Evolutionary conservation across 441 rosid species (phyloP), one percentile per base, ranked within the genome.

Genomic region (Manihot esculenta): DNA sequence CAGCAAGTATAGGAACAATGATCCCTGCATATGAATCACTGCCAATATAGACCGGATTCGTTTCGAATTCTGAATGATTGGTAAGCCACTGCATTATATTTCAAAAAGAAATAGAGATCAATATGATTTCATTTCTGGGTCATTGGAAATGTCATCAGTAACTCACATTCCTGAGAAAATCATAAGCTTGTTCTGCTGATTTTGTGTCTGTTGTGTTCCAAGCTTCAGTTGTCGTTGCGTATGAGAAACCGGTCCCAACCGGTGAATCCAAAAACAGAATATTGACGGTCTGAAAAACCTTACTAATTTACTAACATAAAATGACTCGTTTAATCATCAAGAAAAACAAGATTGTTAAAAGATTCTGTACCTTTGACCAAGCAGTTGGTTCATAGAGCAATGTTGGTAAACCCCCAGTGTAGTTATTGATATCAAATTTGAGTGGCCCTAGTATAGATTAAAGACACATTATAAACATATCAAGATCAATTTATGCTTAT

Each of bases 1-100:
- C 84, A 49, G 69, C 73, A 9, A 82, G 7, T 56, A 77, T 60
- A 0, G 83, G 83, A 61, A 68, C 54, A 20, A 66, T 42, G 10
- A 77, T 55, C 42, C 83, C 83, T 17, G 83, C 70, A 55, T 64
- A 82, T 7, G 81, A 77, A 59, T 79, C 85, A 51, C 85, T 79
- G 2, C 76, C 79, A 47, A 82, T 30, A 42, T 74, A 82, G 47
- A 79, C 70, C 11, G 54, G 68, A 71, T 72, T 79, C 1, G 56
- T 44, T 42, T 63, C 45, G 72, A 62, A 82, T 27, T 72, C 64
- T 33, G 78, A 74, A 63, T 79, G 76, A 5, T 70, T 26, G 13
- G 58, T 20, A 15, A 82, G 45, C 83, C 83, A 82, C 83, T 82
- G 69, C 49, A 51, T 23, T 66, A 66, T 2, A 55, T 12, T 51